Conservation (phyloP, 2,329 filamentous ascomycete genomes). For the Torrubiella hemipterigena region DNA sequence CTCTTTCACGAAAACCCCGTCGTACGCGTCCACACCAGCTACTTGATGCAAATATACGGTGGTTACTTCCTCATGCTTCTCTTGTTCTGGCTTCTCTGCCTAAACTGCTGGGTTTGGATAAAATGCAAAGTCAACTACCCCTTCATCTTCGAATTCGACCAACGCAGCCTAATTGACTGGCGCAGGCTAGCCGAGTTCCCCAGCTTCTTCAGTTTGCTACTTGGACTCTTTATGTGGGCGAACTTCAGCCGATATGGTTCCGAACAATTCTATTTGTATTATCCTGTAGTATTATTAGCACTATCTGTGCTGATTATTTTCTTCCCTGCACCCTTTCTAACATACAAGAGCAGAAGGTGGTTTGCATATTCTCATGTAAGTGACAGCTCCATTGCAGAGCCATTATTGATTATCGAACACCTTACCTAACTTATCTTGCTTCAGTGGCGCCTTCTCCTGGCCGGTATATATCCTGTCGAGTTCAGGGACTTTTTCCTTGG, state of each 20-base stretch:
- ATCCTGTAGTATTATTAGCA: conserved; percentile 68
- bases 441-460: conserved; percentile 73
- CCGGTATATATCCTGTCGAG: conserved; percentile 84
- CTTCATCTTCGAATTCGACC: conserved; percentile 95
- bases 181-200: conserved; percentile 78
- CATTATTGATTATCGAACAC: background rate
- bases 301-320: conserved; percentile 59
- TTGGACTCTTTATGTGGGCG: conserved; percentile 76
- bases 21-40: conserved; percentile 44
- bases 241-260: conserved; percentile 67
- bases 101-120: conserved; percentile 77
- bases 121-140: conserved; percentile 84
- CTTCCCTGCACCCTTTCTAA: conserved; percentile 62
- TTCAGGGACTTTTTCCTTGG: conserved; percentile 96
- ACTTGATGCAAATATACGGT: conserved; percentile 78
- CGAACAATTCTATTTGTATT: conserved; percentile 67
- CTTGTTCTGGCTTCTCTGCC: conserved; percentile 71
- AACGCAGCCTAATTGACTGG: conserved; percentile 78
- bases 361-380: conserved; percentile 78
- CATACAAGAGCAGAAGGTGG: conserved; percentile 70
- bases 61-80: conserved; percentile 81
- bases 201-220: conserved; percentile 65
- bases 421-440: conserved; percentile 6
- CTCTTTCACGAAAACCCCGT: conserved; percentile 34
- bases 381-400: too few relatives aligned